Base-by-base conservation (phyloP, 345 rosid genomes). In the Linum usitatissimum region DNA sequence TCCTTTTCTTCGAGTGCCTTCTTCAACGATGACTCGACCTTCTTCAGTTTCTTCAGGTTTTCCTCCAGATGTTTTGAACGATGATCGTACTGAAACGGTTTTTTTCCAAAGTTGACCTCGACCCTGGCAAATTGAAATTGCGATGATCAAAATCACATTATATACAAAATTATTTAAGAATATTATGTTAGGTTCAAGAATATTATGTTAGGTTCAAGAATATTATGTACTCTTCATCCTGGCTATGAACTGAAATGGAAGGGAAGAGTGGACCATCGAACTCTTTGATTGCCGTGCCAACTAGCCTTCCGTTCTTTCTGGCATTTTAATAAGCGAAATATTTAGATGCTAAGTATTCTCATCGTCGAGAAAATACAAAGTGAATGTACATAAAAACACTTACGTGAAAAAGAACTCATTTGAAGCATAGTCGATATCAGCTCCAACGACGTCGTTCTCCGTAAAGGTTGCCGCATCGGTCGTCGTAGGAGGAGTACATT, bases 321-420 rank as follows among this genome's bases (percentile, higher is more conserved):
- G 66, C 66, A 79, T 58, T 51, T 39, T 31, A 53, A n/a, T n/a
- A n/a, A n/a, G n/a, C n/a, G n/a, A n/a, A n/a, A n/a, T n/a, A n/a
- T n/a, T n/a, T n/a, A n/a, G n/a, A n/a, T n/a, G n/a, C n/a, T n/a
- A n/a, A n/a, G n/a, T n/a, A n/a, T n/a, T n/a, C n/a, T n/a, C n/a
- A n/a, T n/a, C n/a, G n/a, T n/a, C n/a, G n/a, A n/a, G n/a, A n/a
- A n/a, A n/a, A n/a, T n/a, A n/a, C n/a, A n/a, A n/a, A n/a, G n/a
- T n/a, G n/a, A n/a, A n/a, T n/a, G n/a, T n/a, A n/a, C n/a, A n/a
- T n/a, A n/a, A n/a, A n/a, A n/a, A 42, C 9, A 42, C 49, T 2
- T 84, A 93, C 99, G 96, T 93, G 85, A 93, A 93, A 80, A 93
- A 87, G 73, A 87, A 81, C 68, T 86, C 87, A 71, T 86, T 88